Percentiles rank a stretch among this genome's conserved stretches.
Conservation (phyloP, 179 eudicot species). For the Heliamphora pulchella region DNA sequence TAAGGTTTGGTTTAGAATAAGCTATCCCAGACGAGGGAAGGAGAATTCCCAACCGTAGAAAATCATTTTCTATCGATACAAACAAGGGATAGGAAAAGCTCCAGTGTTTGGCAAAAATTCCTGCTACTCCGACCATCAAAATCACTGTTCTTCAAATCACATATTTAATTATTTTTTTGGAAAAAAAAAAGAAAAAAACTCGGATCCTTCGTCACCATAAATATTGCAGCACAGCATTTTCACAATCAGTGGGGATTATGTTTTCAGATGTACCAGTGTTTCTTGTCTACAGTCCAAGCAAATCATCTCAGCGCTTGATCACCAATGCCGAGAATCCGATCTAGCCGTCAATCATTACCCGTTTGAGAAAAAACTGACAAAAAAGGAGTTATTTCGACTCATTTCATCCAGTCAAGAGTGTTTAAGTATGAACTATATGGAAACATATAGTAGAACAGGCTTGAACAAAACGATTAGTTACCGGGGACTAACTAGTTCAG, state of each 20-base stretch:
- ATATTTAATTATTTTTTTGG: background rate
- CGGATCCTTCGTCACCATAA: background rate
- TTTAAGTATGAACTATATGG: background rate
- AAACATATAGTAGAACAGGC: background rate
- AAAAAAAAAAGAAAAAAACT: background rate
- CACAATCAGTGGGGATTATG: background rate
- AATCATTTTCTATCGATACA: background rate
- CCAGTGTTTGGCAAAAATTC: background rate
- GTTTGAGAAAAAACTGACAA: background rate
- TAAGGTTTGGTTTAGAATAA: too few relatives aligned
- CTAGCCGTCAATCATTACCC: background rate
- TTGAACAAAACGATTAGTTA: slow-evolving; percentile 1
- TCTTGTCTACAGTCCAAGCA: background rate
- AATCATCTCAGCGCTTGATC: background rate
- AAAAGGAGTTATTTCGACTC: background rate
- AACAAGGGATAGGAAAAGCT: background rate
- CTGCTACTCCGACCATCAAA: background rate
- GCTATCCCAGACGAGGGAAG: background rate
- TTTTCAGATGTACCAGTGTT: background rate
- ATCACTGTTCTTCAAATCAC: background rate
- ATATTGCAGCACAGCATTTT: background rate
- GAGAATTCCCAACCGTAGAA: background rate
- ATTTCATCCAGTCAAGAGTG: background rate
- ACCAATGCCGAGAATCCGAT: background rate
- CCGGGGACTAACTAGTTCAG: slow-evolving; percentile 15